Base-by-base conservation (phyloP, 345 rosid genomes). In the Salix dunnii region DNA sequence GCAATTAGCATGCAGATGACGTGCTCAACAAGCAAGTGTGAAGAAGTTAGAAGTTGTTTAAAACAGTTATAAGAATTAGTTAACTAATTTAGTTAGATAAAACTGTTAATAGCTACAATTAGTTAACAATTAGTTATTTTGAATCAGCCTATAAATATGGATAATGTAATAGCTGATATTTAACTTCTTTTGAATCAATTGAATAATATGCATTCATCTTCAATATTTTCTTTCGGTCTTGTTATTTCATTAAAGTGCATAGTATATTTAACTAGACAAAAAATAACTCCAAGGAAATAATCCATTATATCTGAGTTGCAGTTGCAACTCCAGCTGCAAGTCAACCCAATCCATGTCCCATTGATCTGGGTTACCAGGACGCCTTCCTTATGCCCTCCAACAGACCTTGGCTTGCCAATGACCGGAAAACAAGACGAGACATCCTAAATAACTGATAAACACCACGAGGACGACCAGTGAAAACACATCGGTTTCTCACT, bases 401-500 rank as follows among this genome's bases (percentile, higher is more conserved):
- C 81, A 74, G 49, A 51, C 86, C 86, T 36, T 79, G 70, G 18
- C 76, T 46, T 40, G 89, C 86, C 67, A 82, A 58, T 28, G 68
- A 72, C 20, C 87, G 83, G 53, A 87, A 87, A 55, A 84, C 86
- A 46, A 87, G 75, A 69, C 89, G 86, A 35, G 87, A 87, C 83
- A 87, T 84, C 28, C 87, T 76, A 36, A 89, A 89, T 27, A 80
- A 48, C 79, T 81, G 73, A 33, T 82, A 83, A 2, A 91, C 87
- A 16, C 84, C 82, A 65, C 88, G 89, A 79, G 89, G 55, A 27
- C 90, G 87, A 70, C 92, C 95, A 0, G 89, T 79, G 80, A 82
- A 87, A 49, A 89, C 78, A 61, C 93, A 91, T 7, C 93, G 63
- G 72, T 91, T 88, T 23, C 88, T 84, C 23, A 91, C 81, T 16